Base-by-base conservation (phyloP, 148 eudicot genomes). In the Amaranthus palmeri region DNA sequence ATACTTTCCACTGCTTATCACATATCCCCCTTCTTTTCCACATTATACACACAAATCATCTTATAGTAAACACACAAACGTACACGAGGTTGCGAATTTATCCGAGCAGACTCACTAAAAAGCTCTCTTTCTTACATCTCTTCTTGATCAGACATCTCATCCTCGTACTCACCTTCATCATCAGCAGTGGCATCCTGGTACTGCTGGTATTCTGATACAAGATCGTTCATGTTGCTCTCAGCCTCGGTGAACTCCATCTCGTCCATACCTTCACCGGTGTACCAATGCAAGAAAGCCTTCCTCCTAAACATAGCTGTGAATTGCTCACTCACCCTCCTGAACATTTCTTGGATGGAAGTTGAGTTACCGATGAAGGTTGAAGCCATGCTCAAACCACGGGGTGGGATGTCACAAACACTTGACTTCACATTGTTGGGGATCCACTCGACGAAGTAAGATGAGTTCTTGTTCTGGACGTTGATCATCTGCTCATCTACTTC, bases 241-340 rank as follows among this genome's bases (percentile, higher is more conserved):
- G 96, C 96, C 76, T 88, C 91, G 0, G 96, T 91, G 76, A 91
- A 91, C 75, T 91, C 96, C 96, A 90, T 90, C 81, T 90, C 96
- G 1, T 90, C 92, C 96, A 90, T 90, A 17, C 96, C 96, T 76
- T 91, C 96, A 0, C 96, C 96, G 3, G 91, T 88, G 74, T 90
- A 90, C 96, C 96, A 90, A 75, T 90, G 96, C 87, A 90, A 84
- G 84, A 89, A 87, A 79, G 89, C 91, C 82, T 89, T 89, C 61
- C 93, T 82, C 82, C 93, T 85, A 69, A 89, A 87, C 91, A 89
- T 89, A 48, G 95, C 95, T n/a, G 95, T 87, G 59, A 89, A 89
- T 74, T 89, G 91, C 81, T 89, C 95, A 10, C 95, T 87, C 61
- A 89, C 95, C 43, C 91, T 80, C 82, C 90, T 85, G 72, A 88